Evolutionary conservation across 2,329 filamentous ascomycete genomes (phyloP).

Genomic region (Aurifilum marmelostoma): DNA sequence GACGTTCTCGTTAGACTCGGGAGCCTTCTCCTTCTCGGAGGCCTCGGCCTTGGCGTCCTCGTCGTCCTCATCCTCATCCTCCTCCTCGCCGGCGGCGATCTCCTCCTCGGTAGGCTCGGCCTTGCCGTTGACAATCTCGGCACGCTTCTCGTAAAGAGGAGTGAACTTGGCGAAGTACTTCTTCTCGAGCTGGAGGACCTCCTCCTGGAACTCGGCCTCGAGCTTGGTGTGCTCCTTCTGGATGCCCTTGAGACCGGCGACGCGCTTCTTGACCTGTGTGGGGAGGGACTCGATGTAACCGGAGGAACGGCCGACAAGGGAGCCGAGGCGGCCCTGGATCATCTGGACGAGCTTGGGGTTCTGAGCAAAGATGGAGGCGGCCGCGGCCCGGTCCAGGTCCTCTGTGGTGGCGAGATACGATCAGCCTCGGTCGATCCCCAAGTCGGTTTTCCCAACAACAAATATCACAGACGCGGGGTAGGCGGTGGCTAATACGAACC

Average conservation of each 20-base stretch:
- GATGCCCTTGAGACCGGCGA: slow-evolving; percentile 93
- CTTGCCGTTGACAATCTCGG: slow-evolving; percentile 86
- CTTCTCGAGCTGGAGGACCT: slow-evolving; percentile 97
- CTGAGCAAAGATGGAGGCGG: slow-evolving; percentile 91
- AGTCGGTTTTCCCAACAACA: slow-evolving; percentile 4
- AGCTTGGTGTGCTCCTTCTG: slow-evolving; percentile 99
- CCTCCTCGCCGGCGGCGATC: slow-evolving; percentile 81
- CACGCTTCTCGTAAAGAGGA: slow-evolving; percentile 93
- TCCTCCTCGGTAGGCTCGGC: slow-evolving; percentile 86
- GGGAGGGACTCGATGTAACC: slow-evolving; percentile 98
- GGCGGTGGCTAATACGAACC: slow-evolving; percentile 60
- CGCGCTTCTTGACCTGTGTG: slow-evolving; percentile 84
- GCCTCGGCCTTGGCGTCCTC: slow-evolving; percentile 46
- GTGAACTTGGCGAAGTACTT: slow-evolving; percentile 99
- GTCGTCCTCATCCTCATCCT: slow-evolving; percentile 66
- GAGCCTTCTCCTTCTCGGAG: slow-evolving; percentile 59
- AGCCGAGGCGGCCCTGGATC: slow-evolving; percentile 95
- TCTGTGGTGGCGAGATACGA: slow-evolving; percentile 58
- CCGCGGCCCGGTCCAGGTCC: slow-evolving; percentile 82
- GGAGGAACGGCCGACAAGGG: slow-evolving; percentile 90
- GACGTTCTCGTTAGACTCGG: slow-evolving; percentile 58
- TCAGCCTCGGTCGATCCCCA: slow-evolving; percentile 16
- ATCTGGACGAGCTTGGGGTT: slow-evolving; percentile 94
- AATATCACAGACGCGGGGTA: slow-evolving; percentile 23
- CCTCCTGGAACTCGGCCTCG: slow-evolving; percentile 97